phyloP scores from a whole-genome alignment of 257 asterid genomes.

The Lithospermum erythrorhizon region DNA sequence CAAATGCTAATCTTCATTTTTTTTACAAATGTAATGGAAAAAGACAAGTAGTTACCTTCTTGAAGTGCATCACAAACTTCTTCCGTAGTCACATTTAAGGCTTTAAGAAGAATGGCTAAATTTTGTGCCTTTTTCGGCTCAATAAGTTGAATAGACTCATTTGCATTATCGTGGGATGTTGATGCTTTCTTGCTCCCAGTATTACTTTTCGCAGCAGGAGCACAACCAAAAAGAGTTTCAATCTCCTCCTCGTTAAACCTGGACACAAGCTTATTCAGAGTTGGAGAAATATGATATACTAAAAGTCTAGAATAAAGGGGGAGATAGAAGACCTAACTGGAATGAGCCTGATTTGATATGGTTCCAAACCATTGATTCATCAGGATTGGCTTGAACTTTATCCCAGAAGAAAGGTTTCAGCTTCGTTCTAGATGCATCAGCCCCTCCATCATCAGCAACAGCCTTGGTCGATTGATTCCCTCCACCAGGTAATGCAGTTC shows the following conservation, averaged over 20 bases:
- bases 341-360: conserved; percentile 86
- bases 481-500: conserved; percentile 30
- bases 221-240: conserved; percentile 70
- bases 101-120: conserved; percentile 75
- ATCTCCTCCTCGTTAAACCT: conserved; percentile 95
- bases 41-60: conserved; percentile 47
- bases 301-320: background rate
- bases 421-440: conserved; percentile 55
- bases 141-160: conserved; percentile 47
- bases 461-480: conserved; percentile 24
- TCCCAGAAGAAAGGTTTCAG: conserved; percentile 99
- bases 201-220: conserved; percentile 45
- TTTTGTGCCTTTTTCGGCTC: conserved; percentile 85
- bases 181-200: conserved; percentile 31
- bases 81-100: conserved; percentile 73
- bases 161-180: conserved; percentile 32
- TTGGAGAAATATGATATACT: background rate
- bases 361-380: conserved; percentile 93
- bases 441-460: conserved; percentile 26
- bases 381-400: conserved; percentile 82
- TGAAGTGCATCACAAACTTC: conserved; percentile 83
- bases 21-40: background rate
- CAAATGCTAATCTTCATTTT: background rate
- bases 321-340: conserved; percentile 46
- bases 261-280: conserved; percentile 15